Evolutionary conservation across 805 yeast genomes (phyloP).

Genomic region (Nakazawaea wyomingensis): DNA sequence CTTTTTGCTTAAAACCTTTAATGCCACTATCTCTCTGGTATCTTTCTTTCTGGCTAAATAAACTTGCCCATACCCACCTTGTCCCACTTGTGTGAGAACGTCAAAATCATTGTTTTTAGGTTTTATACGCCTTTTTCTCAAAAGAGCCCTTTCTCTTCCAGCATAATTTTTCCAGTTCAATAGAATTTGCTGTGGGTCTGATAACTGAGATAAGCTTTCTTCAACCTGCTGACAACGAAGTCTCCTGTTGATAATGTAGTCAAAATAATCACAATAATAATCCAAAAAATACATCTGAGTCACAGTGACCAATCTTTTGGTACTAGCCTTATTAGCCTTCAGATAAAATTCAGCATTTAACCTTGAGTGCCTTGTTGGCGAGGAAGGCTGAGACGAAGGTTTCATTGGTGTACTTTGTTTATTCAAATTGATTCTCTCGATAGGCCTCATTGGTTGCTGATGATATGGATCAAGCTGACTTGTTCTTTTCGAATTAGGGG

Average conservation of each 20-base stretch:
- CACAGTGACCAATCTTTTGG: constrained; percentile 82
- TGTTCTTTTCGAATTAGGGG: constrained; percentile 15
- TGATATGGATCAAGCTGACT: constrained; percentile 13
- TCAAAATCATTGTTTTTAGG: constrained; percentile 95
- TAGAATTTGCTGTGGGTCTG: constrained; percentile 35
- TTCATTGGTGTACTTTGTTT: constrained; percentile 33
- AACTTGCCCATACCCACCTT: constrained; percentile 99
- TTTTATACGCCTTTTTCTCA: constrained; percentile 84
- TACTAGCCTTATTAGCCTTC: constrained; percentile 66
- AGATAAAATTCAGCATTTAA: constrained; percentile 41
- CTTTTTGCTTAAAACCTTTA: constrained; percentile 85
- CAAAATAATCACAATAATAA: constrained; percentile 93
- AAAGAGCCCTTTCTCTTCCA: constrained; percentile 76
- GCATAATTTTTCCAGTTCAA: constrained; percentile 64
- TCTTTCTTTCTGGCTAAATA: constrained; percentile 91
- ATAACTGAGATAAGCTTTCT: constrained; percentile 35
- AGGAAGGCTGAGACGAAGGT: constrained; percentile 21
- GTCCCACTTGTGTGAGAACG: constrained; percentile 97
- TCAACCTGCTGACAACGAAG: constrained; percentile 74
- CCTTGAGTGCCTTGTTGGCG: constrained; percentile 19
- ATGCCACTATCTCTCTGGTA: constrained; percentile 91
- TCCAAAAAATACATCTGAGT: constrained; percentile 92
- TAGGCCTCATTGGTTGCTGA: constrained; percentile 17
- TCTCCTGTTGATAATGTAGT: constrained; percentile 82
- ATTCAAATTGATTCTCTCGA: constrained; percentile 32